Conservation (phyloP, 208 protist species). For the Crithidia sp. region DNA sequence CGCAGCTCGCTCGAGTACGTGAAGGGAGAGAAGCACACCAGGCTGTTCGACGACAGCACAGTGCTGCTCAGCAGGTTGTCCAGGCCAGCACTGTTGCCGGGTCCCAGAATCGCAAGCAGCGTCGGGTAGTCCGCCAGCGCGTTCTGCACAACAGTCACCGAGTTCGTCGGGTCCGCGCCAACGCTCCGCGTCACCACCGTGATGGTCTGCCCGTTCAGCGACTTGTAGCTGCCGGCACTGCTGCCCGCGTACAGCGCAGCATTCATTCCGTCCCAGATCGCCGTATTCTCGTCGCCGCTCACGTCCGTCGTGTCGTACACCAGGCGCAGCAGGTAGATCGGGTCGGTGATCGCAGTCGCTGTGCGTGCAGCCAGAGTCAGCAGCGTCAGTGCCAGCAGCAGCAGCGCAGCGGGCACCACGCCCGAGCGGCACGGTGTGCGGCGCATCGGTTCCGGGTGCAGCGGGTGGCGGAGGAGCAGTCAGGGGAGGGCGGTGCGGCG, state of each 20-base stretch:
- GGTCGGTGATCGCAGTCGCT: background rate
- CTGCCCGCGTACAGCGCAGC: constrained; percentile 20
- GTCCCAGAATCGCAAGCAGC: constrained; percentile 23
- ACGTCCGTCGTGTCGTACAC: constrained; percentile 14
- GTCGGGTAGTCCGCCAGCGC: constrained; percentile 5
- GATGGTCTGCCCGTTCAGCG: constrained; percentile 16
- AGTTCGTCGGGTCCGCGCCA: constrained; percentile 1
- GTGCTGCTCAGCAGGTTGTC: background rate
- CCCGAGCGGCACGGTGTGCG: too few species aligned
- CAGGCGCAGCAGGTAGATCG: constrained; percentile 32
- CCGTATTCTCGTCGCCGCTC: constrained; percentile 6
- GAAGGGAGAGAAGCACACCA: constrained; percentile 38
- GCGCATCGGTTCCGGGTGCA: too few species aligned
- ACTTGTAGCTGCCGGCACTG: constrained; percentile 8
- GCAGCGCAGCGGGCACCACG: too few species aligned
- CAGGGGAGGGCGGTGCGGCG: too few species aligned
- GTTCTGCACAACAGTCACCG: constrained; percentile 2
- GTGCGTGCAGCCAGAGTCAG: too few species aligned
- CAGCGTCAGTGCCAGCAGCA: too few species aligned
- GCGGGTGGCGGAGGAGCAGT: too few species aligned
- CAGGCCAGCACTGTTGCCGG: constrained; percentile 7
- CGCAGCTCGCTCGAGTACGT: constrained; percentile 17
- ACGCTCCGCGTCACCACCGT: constrained; percentile 12
- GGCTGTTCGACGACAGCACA: background rate
- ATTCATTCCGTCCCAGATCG: constrained; percentile 29